phyloP scores from a whole-genome alignment of 2,329 filamentous ascomycete species.

The Colletotrichum destructivum region DNA sequence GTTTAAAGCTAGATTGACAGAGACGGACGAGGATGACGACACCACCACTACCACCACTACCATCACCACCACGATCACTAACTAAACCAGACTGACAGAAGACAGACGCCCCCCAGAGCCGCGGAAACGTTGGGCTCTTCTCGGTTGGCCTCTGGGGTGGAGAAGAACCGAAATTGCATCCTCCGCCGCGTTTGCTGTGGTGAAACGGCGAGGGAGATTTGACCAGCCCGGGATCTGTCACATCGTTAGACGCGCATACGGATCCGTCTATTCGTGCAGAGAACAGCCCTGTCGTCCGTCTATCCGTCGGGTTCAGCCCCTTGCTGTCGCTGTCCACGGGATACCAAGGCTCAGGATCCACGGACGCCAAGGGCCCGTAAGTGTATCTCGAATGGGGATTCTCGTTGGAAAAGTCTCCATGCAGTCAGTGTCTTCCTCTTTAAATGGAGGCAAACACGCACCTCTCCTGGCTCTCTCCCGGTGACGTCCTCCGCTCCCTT shows the following conservation, averaged over 20 bases:
- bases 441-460: conserved; percentile 31
- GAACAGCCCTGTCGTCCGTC: conserved; percentile 12
- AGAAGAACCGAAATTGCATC: conserved; percentile 37
- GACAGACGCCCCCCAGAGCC: background rate
- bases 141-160: conserved; percentile 34
- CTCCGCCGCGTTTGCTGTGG: conserved; percentile 37
- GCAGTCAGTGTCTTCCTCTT: conserved; percentile 14
- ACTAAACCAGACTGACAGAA: background rate
- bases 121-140: conserved; percentile 6
- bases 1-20: conserved; percentile 7
- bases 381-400: background rate
- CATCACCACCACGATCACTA: background rate
- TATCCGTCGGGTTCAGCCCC: too few species aligned
- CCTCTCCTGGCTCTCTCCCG: background rate
- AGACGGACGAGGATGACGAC: conserved; percentile 5
- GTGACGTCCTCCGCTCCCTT: background rate
- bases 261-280: conserved; percentile 1
- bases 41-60: background rate
- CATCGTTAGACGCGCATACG: conserved; percentile 23
- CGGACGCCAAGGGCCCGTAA: too few species aligned
- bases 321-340: too few species aligned
- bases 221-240: conserved; percentile 33
- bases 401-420: conserved; percentile 27
- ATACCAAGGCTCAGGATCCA: too few species aligned
- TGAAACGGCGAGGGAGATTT: conserved; percentile 42